phyloP scores from a whole-genome alignment of 1,139 yeast species.

The Pneumocystis oryctolagi region DNA sequence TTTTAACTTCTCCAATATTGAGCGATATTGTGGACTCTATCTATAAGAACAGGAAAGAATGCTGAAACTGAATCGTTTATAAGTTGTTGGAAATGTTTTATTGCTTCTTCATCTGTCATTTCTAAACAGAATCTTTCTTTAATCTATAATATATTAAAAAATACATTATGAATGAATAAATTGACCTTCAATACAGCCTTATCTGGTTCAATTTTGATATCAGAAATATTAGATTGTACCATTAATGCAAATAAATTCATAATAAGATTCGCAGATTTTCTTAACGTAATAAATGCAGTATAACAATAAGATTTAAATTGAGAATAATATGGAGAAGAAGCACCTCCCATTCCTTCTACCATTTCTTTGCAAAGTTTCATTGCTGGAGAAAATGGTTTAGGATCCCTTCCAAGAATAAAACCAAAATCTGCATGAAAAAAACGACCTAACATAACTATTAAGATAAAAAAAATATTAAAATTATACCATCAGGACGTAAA shows the following conservation, averaged over 20 bases:
- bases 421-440: slow-evolving; percentile 78
- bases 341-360: slow-evolving; percentile 96
- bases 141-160: slow-evolving; percentile 27
- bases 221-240: slow-evolving; percentile 91
- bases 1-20: slow-evolving; percentile 86
- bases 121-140: slow-evolving; percentile 88
- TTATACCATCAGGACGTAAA: slow-evolving; percentile 43
- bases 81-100: slow-evolving; percentile 78
- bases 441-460: slow-evolving; percentile 81
- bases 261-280: slow-evolving; percentile 80
- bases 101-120: slow-evolving; percentile 90
- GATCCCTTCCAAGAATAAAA: slow-evolving; percentile 87
- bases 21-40: slow-evolving; percentile 83
- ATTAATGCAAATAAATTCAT: slow-evolving; percentile 81
- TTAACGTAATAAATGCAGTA: slow-evolving; percentile 76
- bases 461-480: slow-evolving; percentile 82
- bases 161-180: background rate
- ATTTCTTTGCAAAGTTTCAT: slow-evolving; percentile 96
- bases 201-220: slow-evolving; percentile 56
- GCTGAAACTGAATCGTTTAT: slow-evolving; percentile 92
- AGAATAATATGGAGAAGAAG: slow-evolving; percentile 66
- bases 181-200: slow-evolving; percentile 53
- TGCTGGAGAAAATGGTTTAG: slow-evolving; percentile 95
- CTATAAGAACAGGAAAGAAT: slow-evolving; percentile 84
- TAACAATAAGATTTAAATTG: slow-evolving; percentile 86